Conservation (phyloP, 257 asterid species). For the Ajuga chamaepitys region DNA sequence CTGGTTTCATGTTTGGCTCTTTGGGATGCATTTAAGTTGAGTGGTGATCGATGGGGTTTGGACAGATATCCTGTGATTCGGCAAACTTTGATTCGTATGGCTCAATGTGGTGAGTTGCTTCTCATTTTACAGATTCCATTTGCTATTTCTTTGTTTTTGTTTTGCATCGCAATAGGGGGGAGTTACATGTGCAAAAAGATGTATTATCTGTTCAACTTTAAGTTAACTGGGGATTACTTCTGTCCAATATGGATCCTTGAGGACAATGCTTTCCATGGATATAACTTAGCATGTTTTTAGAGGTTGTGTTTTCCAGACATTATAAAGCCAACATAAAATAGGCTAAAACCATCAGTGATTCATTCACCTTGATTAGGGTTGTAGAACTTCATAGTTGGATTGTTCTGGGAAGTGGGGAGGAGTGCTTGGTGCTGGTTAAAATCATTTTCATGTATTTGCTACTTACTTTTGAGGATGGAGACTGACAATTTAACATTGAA, state of each 20-base stretch:
- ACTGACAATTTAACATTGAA: neutral
- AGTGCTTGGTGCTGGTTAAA: neutral
- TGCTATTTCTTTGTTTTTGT: neutral
- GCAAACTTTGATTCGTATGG: slow-evolving; percentile 40
- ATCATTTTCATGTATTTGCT: neutral
- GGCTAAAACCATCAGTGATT: neutral
- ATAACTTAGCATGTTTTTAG: neutral
- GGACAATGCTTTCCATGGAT: neutral
- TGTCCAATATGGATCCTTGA: neutral
- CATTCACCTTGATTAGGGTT: neutral
- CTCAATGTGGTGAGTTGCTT: slow-evolving; percentile 79
- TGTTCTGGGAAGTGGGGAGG: neutral
- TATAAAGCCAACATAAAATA: no score
- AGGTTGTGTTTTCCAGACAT: no score
- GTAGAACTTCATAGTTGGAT: neutral
- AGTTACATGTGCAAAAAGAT: neutral
- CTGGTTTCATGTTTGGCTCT: slow-evolving; percentile 62
- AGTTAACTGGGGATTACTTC: neutral
- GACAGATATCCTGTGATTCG: slow-evolving; percentile 40
- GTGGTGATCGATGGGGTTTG: slow-evolving; percentile 57
- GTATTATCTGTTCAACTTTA: neutral
- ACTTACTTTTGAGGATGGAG: neutral
- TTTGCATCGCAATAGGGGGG: neutral
- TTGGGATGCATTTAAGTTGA: slow-evolving; percentile 67
- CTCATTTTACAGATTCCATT: neutral